Conservation (phyloP, 148 eudicot genomes). For the Diospyros lotus region DNA sequence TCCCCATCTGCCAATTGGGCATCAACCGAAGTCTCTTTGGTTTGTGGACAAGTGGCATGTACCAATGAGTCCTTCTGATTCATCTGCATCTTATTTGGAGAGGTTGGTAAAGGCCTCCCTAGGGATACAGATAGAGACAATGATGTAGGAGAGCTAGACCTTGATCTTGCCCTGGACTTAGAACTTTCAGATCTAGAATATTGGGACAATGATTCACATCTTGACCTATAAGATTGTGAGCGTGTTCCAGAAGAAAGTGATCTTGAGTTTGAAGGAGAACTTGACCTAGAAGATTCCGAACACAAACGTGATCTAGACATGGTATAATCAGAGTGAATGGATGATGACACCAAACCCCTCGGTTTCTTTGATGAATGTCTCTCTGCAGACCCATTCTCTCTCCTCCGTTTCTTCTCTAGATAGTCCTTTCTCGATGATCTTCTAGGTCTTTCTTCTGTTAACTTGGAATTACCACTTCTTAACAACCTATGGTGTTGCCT, state of each 20-base stretch:
- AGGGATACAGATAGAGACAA: constrained; percentile 29
- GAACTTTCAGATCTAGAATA: constrained; percentile 13
- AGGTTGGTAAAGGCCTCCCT: constrained; percentile 22
- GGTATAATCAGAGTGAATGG: constrained; percentile 22
- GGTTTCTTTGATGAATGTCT: constrained; percentile 23
- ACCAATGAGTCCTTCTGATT: constrained; percentile 21
- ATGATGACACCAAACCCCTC: constrained; percentile 23
- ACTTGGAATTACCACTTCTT: constrained; percentile 15
- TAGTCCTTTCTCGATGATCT: constrained; percentile 20
- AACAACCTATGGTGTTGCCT: constrained; percentile 18
- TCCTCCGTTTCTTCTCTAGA: constrained; percentile 26
- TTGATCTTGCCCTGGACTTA: constrained; percentile 25
- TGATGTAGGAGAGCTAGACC: constrained; percentile 32
- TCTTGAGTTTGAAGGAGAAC: constrained; percentile 23
- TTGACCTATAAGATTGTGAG: constrained; percentile 23
- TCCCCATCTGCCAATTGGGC: constrained; percentile 19
- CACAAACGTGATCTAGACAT: constrained; percentile 18
- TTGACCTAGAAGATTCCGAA: constrained; percentile 14
- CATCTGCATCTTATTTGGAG: constrained; percentile 22
- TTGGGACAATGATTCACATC: constrained; percentile 18
- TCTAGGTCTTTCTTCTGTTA: constrained; percentile 16
- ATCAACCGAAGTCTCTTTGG: constrained; percentile 10
- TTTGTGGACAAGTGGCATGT: constrained; percentile 13
- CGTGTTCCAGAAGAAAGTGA: constrained; percentile 7
- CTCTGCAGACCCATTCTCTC: constrained; percentile 23